Evolutionary conservation across 495 filamentous ascomycete species (phyloP), one percentile per base, ranked within the genome.

Genomic region (Talaromyces liani): DNA sequence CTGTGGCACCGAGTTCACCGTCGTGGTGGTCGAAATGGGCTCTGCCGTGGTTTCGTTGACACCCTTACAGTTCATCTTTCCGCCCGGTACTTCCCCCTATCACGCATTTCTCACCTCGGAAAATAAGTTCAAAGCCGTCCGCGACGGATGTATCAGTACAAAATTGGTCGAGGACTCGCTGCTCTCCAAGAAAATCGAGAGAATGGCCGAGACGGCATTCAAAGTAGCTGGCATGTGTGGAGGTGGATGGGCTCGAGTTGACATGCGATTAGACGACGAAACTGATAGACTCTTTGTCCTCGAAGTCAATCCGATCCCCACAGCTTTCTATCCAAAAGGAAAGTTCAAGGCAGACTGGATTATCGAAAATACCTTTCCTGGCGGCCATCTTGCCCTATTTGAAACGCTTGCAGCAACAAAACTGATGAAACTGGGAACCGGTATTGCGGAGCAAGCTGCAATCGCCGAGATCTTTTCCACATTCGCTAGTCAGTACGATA

Each of bases 401-500:
- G 63, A 64, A 18, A 64, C 60, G 63, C 56, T 64, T 14, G 16
- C 60, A 12, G 36, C 63, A 12, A 64, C 57, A 9, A 64, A 64
- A 36, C 63, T 36, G 63, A 64, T 64, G 29, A 55, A 60, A 20
- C 29, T 49, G 54, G 56, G 63, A 27, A n/a, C 29, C 25, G 18
- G 49, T 31, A 14, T 8, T 9, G 36, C 20, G 7, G 9, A 20
- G 31, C 56, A 47, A 16, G 12, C 20, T 8, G 34, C 49, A 18
- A 16, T 60, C 24, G 39, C 55, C 7, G 14, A 10, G 6, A 3
- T 64, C 10, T 64, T 58, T 51, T 55, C 59, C 29, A 25, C 34
- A 20, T 64, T 64, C 45, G 31, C 56, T 16, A 10, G 12, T 2
- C 7, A 10, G 9, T 64, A 64, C 45, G 54, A 58, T 22, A 31